Conservation (phyloP, 2,329 filamentous ascomycete species). For the Talaromyces funiculosus region DNA sequence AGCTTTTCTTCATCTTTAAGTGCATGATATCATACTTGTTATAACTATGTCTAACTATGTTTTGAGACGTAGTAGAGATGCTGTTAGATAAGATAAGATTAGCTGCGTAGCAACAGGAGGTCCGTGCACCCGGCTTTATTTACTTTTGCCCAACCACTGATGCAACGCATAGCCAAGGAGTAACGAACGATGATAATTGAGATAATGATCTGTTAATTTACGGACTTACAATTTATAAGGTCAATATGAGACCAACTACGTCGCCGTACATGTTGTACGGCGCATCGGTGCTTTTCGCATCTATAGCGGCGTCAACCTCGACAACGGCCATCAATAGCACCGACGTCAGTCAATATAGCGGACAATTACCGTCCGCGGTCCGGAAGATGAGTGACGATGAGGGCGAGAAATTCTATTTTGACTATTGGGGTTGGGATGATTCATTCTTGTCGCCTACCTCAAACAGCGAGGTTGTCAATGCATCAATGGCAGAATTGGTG, state of each 20-base stretch:
- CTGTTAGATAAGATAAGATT: neutral
- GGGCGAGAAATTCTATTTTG: conserved; percentile 44
- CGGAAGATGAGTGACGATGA: conserved; percentile 43
- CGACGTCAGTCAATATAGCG: conserved; percentile 17
- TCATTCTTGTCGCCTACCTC: conserved; percentile 4
- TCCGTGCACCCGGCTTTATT: conserved; percentile 1
- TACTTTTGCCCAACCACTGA: neutral
- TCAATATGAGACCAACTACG: neutral
- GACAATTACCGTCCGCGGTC: conserved; percentile 26
- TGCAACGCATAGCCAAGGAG: neutral
- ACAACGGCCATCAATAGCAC: neutral
- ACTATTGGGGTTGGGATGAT: conserved; percentile 34
- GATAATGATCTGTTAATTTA: neutral
- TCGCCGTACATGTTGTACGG: neutral
- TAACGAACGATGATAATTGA: neutral
- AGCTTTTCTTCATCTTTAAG: neutral
- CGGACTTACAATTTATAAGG: neutral
- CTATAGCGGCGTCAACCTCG: neutral
- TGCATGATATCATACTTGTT: neutral
- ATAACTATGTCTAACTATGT: too few species aligned
- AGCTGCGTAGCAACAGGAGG: conserved; percentile 5
- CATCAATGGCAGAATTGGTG: neutral
- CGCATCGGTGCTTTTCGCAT: neutral
- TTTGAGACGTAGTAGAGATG: neutral
- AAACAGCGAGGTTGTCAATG: neutral